Evolutionary conservation across 768 basidiomycete species (phyloP).

Genomic region (Porphyrellus cyaneotinctus): DNA sequence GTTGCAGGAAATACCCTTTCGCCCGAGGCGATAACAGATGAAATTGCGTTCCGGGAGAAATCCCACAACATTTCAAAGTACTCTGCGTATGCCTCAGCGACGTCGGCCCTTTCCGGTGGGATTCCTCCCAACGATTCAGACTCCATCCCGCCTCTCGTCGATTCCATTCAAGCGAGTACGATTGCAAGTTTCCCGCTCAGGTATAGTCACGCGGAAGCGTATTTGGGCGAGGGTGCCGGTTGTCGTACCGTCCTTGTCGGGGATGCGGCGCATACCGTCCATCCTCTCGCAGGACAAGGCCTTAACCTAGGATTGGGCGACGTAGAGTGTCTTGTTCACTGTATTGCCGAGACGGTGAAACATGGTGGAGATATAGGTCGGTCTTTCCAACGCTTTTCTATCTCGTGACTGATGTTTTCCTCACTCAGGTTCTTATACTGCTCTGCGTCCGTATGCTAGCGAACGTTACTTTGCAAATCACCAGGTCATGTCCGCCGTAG

Average conservation of each 20-base stretch:
- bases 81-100: slow-evolving; percentile 58
- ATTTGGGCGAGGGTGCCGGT: slow-evolving; percentile 68
- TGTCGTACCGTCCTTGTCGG: slow-evolving; percentile 84
- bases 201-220: slow-evolving; percentile 81
- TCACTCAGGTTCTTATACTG: slow-evolving; percentile 62
- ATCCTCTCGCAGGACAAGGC: slow-evolving; percentile 95
- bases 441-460: slow-evolving; percentile 71
- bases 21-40: slow-evolving; percentile 47
- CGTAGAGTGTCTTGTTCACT: slow-evolving; percentile 64
- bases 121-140: slow-evolving; percentile 62
- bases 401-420: background rate
- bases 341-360: slow-evolving; percentile 52
- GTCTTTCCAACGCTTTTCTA: slow-evolving; percentile 10
- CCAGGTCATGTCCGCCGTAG: slow-evolving; percentile 74
- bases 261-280: slow-evolving; percentile 93
- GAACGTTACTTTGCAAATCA: slow-evolving; percentile 87
- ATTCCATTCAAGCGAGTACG: slow-evolving; percentile 62
- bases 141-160: slow-evolving; percentile 70
- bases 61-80: slow-evolving; percentile 61
- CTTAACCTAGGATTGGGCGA: slow-evolving; percentile 92
- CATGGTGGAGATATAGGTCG: slow-evolving; percentile 82
- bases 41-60: slow-evolving; percentile 69
- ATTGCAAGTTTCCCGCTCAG: slow-evolving; percentile 88
- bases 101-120: slow-evolving; percentile 35
- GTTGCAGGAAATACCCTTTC: slow-evolving; percentile 44